Evolutionary conservation across 768 basidiomycete genomes (phyloP).

Genomic region (Leccinum broughii): DNA sequence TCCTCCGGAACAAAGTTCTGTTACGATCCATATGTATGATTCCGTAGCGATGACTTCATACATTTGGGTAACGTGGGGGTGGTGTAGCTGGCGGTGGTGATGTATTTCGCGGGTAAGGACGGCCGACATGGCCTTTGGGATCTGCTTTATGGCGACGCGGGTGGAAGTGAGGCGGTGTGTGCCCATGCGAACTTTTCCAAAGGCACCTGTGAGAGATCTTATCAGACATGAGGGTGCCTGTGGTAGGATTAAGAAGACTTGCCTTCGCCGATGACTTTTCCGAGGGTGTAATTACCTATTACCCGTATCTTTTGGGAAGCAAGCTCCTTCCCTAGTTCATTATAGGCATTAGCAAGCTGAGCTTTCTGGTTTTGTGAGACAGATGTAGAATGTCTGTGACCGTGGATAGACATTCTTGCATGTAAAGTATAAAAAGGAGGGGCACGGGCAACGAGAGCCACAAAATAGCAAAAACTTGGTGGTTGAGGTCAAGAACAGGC

Average conservation of each 20-base stretch:
- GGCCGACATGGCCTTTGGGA: constrained; percentile 90
- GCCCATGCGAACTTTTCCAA: constrained; percentile 93
- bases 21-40: constrained; percentile 92
- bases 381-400: constrained; percentile 63
- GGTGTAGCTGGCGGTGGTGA: constrained; percentile 95
- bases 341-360: constrained; percentile 92
- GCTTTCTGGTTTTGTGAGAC: constrained; percentile 78
- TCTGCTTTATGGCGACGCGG: constrained; percentile 96
- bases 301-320: constrained; percentile 88
- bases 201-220: constrained; percentile 64
- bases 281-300: constrained; percentile 92
- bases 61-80: constrained; percentile 92
- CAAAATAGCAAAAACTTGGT: constrained; percentile 16
- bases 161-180: constrained; percentile 90
- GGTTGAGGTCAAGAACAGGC: constrained; percentile 18
- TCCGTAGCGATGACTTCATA: constrained; percentile 99
- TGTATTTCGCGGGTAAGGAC: constrained; percentile 96
- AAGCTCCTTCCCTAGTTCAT: constrained; percentile 95
- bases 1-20: constrained; percentile 94
- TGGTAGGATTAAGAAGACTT: constrained; percentile 26
- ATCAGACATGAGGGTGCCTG: constrained; percentile 21
- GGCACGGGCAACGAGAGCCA: constrained; percentile 37
- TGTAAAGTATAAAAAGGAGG: constrained; percentile 35
- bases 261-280: constrained; percentile 96
- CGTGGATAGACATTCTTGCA: constrained; percentile 47